Conservation (phyloP, 1,139 yeast genomes). For the Torulaspora globosa region DNA sequence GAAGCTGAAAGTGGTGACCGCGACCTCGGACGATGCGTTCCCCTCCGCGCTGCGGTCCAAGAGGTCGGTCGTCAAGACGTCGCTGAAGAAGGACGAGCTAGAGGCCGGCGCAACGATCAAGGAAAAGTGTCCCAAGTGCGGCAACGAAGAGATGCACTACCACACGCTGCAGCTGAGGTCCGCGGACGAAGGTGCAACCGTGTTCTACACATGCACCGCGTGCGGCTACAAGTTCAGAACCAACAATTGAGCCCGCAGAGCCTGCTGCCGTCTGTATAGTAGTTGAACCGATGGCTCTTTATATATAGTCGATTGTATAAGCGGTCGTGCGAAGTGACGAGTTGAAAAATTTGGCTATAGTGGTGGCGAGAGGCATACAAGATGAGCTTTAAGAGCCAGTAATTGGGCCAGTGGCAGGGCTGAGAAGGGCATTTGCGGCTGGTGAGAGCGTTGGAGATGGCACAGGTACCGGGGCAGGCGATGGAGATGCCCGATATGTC, state of each 20-base stretch:
- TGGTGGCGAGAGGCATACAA: slow-evolving; percentile 1
- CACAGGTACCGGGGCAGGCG: slow-evolving; percentile 38
- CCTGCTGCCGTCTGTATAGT: too few species aligned
- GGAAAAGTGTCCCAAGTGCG: slow-evolving; percentile 97
- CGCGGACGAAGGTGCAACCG: slow-evolving; percentile 98
- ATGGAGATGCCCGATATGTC: slow-evolving; percentile 91
- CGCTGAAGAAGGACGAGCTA: slow-evolving; percentile 68
- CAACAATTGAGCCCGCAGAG: slow-evolving; percentile 50
- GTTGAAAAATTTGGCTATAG: slow-evolving; percentile 6
- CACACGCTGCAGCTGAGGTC: slow-evolving; percentile 94
- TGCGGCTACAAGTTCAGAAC: slow-evolving; percentile 95
- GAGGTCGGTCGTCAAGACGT: slow-evolving; percentile 84
- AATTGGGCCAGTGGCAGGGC: neutral
- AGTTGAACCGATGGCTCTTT: too few species aligned
- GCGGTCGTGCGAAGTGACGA: slow-evolving; percentile 7
- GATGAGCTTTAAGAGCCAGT: neutral
- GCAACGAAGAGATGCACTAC: slow-evolving; percentile 95
- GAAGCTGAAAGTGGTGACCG: slow-evolving; percentile 78
- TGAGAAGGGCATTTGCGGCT: neutral
- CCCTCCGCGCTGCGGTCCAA: slow-evolving; percentile 80
- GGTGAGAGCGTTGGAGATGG: slow-evolving; percentile 20
- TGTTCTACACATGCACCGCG: slow-evolving; percentile 87
- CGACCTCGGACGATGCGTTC: slow-evolving; percentile 81
- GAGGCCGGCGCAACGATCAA: slow-evolving; percentile 95
- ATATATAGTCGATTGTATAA: slow-evolving; percentile 1